These are phyloP conservation scores for Scheffersomyces lignosus DNA, from an alignment of 805 yeast genomes.

Conservation along the genomic window DNA sequence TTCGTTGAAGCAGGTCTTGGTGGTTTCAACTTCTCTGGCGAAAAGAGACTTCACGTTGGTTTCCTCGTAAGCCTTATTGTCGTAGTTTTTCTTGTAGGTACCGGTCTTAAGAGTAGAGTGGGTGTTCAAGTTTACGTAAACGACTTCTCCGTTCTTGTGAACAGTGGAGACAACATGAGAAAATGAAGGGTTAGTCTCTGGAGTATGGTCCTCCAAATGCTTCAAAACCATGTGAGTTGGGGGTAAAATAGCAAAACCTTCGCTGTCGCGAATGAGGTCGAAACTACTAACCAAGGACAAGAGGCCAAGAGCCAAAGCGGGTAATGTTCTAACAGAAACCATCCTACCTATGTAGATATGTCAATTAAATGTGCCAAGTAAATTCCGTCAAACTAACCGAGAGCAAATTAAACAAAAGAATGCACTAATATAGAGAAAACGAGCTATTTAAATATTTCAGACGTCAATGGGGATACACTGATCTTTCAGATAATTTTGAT, in stretches of 20 bases:
- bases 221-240: slow-evolving; percentile 11
- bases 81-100: slow-evolving; percentile 9
- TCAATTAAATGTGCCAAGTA: no score
- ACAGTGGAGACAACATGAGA: slow-evolving; percentile 12
- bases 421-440: no score
- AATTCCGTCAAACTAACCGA: no score
- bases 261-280: slow-evolving; percentile 8
- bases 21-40: no score
- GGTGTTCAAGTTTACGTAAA: slow-evolving; percentile 13
- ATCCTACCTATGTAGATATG: no score
- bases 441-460: no score
- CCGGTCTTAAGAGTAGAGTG: slow-evolving; percentile 11
- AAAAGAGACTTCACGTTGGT: no score
- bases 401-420: no score
- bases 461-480: no score
- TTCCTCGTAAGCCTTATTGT: slow-evolving; percentile 7
- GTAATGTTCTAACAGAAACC: slow-evolving; percentile 8
- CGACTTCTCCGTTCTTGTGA: slow-evolving; percentile 11
- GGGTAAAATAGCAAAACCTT: slow-evolving; percentile 13
- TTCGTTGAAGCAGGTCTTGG: slow-evolving; percentile 11
- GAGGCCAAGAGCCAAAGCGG: no score
- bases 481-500: no score
- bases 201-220: slow-evolving; percentile 4
- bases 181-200: slow-evolving; percentile 4
- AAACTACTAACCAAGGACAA: no score